Evolutionary conservation across 2,329 filamentous ascomycete species (phyloP).

Genomic region (Scedosporium dehoogii): DNA sequence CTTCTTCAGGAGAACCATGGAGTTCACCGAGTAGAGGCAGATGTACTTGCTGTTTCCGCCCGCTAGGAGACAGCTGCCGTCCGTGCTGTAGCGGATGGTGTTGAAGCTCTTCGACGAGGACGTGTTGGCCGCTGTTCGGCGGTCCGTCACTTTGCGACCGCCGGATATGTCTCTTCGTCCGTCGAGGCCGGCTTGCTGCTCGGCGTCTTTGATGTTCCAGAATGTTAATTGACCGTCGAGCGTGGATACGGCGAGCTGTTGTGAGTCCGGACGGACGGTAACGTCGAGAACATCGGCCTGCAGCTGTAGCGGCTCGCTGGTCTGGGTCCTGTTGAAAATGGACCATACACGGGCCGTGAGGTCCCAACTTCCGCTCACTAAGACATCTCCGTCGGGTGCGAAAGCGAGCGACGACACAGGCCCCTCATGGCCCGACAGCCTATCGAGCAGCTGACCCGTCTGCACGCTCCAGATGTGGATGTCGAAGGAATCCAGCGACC

Average conservation of each 20-base stretch:
- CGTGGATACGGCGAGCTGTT: conserved; percentile 84
- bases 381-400: conserved; percentile 69
- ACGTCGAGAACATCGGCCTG: conserved; percentile 85
- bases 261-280: conserved; percentile 78
- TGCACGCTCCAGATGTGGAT: conserved; percentile 99
- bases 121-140: conserved; percentile 82
- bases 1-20: conserved; percentile 85
- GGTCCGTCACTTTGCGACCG: conserved; percentile 78
- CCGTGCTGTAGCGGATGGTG: conserved; percentile 81
- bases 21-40: conserved; percentile 89
- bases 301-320: conserved; percentile 84
- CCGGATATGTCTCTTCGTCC: conserved; percentile 88
- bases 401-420: conserved; percentile 85
- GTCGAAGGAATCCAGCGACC: conserved; percentile 91
- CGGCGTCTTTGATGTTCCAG: conserved; percentile 83
- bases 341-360: conserved; percentile 93
- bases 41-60: conserved; percentile 98
- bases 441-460: conserved; percentile 88
- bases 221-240: conserved; percentile 91
- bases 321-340: conserved; percentile 88
- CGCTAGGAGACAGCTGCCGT: conserved; percentile 82
- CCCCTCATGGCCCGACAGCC: conserved; percentile 84
- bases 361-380: conserved; percentile 95
- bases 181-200: conserved; percentile 78
- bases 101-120: conserved; percentile 85